Percentiles rank a stretch among this genome's conserved stretches.
Conservation (phyloP, 805 yeast genomes). For the Ogataea pini region DNA sequence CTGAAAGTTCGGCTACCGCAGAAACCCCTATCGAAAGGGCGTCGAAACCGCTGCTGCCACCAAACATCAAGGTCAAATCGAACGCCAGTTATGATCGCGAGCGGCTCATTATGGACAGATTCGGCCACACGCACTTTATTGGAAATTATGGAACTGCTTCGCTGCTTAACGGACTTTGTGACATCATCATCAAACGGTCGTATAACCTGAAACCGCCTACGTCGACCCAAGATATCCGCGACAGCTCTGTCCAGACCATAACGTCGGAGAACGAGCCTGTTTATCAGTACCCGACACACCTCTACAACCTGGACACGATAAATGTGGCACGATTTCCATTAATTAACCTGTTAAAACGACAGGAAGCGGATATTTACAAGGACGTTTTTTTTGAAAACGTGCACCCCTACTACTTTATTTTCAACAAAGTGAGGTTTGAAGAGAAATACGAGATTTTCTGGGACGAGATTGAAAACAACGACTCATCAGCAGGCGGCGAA, state of each 20-base stretch:
- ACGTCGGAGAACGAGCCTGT: conserved; percentile 38
- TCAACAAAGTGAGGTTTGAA: conserved; percentile 37
- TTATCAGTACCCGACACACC: conserved; percentile 37
- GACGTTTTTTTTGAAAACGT: conserved; percentile 42
- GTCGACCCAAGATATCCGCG: conserved; percentile 35
- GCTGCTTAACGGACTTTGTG: conserved; percentile 44
- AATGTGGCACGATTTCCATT: conserved; percentile 42
- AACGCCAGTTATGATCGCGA: conserved; percentile 31
- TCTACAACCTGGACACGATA: conserved; percentile 33
- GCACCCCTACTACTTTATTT: conserved; percentile 46
- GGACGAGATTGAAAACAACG: conserved; percentile 33
- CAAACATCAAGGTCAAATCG: conserved; percentile 23
- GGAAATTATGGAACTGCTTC: conserved; percentile 50
- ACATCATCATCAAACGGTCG: conserved; percentile 41
- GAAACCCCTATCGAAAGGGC: conserved; percentile 1
- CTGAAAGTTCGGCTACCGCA: conserved; percentile 3
- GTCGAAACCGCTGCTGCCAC: conserved; percentile 22
- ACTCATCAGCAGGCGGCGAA: conserved; percentile 2
- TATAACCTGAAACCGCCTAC: conserved; percentile 38
- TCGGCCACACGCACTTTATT: conserved; percentile 49
- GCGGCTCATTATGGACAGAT: conserved; percentile 43
- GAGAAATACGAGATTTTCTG: conserved; percentile 41
- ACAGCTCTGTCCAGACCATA: conserved; percentile 36
- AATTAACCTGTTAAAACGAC: conserved; percentile 34
- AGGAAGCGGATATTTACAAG: conserved; percentile 40